These are phyloP conservation scores for Rachicladosporium sp. DNA, from an alignment of 2,329 filamentous ascomycete genomes.

Conservation along the genomic window DNA sequence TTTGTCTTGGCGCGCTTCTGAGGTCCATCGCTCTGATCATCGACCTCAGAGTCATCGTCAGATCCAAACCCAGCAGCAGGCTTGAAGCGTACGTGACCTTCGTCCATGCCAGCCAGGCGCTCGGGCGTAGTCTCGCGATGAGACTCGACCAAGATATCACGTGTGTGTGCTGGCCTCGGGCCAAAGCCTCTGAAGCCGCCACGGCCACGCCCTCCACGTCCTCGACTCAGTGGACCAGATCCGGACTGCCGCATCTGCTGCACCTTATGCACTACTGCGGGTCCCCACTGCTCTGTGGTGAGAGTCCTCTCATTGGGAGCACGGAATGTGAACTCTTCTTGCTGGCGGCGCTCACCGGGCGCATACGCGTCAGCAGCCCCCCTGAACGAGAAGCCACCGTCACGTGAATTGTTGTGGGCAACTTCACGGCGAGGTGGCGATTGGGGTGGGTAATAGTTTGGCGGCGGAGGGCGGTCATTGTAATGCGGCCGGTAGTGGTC, in stretches of 20 bases:
- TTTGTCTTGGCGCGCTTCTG: constrained; percentile 20
- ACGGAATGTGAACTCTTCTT: constrained; percentile 4
- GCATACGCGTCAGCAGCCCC: constrained; percentile 2
- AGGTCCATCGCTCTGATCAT: constrained; percentile 10
- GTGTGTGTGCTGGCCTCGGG: constrained; percentile 28
- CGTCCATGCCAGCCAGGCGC: constrained; percentile 31
- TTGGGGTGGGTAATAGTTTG: constrained; percentile 2
- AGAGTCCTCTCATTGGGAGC: constrained; percentile 2
- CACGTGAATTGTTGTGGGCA: neutral
- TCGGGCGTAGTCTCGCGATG: constrained; percentile 30
- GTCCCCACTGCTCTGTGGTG: neutral
- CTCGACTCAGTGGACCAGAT: constrained; percentile 1
- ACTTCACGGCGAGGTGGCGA: neutral
- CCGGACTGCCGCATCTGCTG: constrained; percentile 1
- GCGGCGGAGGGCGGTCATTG: constrained; percentile 1
- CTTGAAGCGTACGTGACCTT: constrained; percentile 29
- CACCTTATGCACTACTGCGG: constrained; percentile 3
- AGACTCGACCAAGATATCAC: constrained; percentile 30
- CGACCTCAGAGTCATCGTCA: constrained; percentile 19
- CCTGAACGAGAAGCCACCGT: constrained; percentile 4
- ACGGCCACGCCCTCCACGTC: constrained; percentile 1
- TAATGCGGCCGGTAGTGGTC: constrained; percentile 2
- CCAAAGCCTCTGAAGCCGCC: constrained; percentile 8
- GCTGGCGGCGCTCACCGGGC: constrained; percentile 2
- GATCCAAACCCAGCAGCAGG: constrained; percentile 30